phyloP scores from a whole-genome alignment of 2,329 filamentous ascomycete genomes.

The Penicillium sp. region DNA sequence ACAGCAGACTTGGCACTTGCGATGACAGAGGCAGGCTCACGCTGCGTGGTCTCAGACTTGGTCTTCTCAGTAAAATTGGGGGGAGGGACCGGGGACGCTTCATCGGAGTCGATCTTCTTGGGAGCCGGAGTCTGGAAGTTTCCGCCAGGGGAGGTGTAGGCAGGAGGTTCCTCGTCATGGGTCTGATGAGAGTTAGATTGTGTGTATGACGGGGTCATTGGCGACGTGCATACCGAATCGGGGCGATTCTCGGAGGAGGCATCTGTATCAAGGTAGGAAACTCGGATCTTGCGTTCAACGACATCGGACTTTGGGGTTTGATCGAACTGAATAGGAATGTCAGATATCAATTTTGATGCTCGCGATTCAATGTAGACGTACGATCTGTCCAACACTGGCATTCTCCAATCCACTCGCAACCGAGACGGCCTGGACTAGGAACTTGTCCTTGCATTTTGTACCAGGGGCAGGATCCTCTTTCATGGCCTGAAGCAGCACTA shows the following conservation, averaged over 20 bases:
- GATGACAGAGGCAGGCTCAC: slow-evolving; percentile 33
- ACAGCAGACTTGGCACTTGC: slow-evolving; percentile 46
- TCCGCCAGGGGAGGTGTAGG: slow-evolving; percentile 55
- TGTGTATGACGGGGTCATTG: background rate
- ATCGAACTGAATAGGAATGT: slow-evolving; percentile 59
- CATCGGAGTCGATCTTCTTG: slow-evolving; percentile 38
- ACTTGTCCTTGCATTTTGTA: slow-evolving; percentile 93
- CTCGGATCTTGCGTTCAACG: slow-evolving; percentile 92
- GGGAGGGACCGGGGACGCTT: slow-evolving; percentile 33
- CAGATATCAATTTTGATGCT: slow-evolving; percentile 7
- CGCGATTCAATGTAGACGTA: slow-evolving; percentile 46
- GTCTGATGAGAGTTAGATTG: slow-evolving; percentile 21
- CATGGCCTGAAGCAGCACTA: slow-evolving; percentile 96
- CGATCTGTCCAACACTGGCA: slow-evolving; percentile 73
- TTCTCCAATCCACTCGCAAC: slow-evolving; percentile 82
- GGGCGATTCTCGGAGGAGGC: slow-evolving; percentile 39
- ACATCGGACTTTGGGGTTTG: slow-evolving; percentile 71
- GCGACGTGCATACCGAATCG: slow-evolving; percentile 33
- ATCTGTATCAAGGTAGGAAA: slow-evolving; percentile 71
- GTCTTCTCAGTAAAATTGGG: slow-evolving; percentile 36
- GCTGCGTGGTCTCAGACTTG: slow-evolving; percentile 42
- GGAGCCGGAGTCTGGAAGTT: slow-evolving; percentile 46
- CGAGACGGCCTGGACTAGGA: slow-evolving; percentile 86
- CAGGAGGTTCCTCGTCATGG: slow-evolving; percentile 47
- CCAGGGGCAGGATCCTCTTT: slow-evolving; percentile 85